Conservation (phyloP, 2,329 filamentous ascomycete species). For the Sporothrix luriei region DNA sequence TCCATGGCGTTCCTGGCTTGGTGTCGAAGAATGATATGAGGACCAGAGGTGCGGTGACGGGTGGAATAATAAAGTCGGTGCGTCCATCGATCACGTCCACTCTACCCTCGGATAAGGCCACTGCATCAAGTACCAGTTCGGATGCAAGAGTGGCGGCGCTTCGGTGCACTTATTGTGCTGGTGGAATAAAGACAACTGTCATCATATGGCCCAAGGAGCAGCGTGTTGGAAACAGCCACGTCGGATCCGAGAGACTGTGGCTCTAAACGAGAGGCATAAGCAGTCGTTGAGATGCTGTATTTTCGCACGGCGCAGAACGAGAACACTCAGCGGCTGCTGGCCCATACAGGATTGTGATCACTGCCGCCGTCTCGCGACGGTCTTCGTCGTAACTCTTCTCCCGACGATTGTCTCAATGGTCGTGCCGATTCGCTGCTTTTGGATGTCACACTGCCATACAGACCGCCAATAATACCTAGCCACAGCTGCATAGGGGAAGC, state of each 20-base stretch:
- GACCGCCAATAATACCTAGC: neutral
- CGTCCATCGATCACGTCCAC: neutral
- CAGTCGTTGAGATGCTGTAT: no score
- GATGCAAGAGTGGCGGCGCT: neutral
- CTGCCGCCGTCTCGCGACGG: neutral
- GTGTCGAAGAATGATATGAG: constrained; percentile 20
- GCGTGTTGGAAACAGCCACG: no score
- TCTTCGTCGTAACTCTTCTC: neutral
- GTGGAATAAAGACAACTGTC: neutral
- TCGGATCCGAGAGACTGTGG: neutral
- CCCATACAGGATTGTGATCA: neutral
- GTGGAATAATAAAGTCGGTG: neutral
- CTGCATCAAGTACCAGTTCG: neutral
- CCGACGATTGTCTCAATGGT: neutral
- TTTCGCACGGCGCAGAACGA: neutral
- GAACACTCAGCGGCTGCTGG: neutral
- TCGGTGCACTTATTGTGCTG: neutral
- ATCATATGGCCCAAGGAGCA: neutral
- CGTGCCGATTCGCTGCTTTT: neutral
- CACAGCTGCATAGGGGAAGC: constrained; percentile 13
- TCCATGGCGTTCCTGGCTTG: neutral
- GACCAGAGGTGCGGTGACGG: neutral
- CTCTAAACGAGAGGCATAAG: neutral
- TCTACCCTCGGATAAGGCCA: neutral
- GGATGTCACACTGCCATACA: constrained; percentile 1